Evolutionary conservation across 192 early-diverging fungal species (phyloP), one percentile per base, ranked within the genome.

Genomic region (Phycomyces nitens): DNA sequence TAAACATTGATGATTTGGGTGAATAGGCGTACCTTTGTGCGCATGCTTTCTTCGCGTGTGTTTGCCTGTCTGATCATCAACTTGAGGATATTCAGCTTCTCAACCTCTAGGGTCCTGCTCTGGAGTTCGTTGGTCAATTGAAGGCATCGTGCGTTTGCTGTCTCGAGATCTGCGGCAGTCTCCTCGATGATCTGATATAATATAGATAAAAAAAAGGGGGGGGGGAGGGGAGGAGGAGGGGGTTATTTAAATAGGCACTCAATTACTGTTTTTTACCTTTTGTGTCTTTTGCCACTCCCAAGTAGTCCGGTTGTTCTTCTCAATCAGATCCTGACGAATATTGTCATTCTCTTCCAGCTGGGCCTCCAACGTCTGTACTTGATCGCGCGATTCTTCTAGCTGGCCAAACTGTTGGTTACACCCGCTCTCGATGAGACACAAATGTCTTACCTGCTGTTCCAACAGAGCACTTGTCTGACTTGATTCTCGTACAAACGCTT

Each of bases 261-360:
- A 22, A 23, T 3, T 1, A 10, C 27, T 38, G 24, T 10, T 20
- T 12, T 53, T 44, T 69, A 69, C 66, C 54, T 69, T 60, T 62
- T 69, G 66, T 57, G 66, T 54, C 21, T 69, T 69, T 61, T 69
- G 53, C 12, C 44, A 38, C 39, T 69, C 66, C 60, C 66, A 57
- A 7, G 21, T 62, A 0, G 42, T 49, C 55, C 47, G 55, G 29
- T 62, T 55, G 23, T 62, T 62, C 38, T 57, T 26, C 24, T 62
- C 40, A 20, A 56, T 47, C 10, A 69, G 55, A 20, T 62, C 60
- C 40, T 61, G 59, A 5, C 55, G 60, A 24, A 39, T 44, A 24
- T 56, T 56, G 9, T 69, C 66, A 1, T 53, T 38, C n/a, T 69
- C 60, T 18, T 53, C 21, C 18, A 62, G 39, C 16, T 34, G 53